A percentile compares a stretch with the other conserved stretches of the same genome.
Evolutionary conservation across 1,139 yeast genomes (phyloP).

Genomic region (Pneumocystis sp.): DNA sequence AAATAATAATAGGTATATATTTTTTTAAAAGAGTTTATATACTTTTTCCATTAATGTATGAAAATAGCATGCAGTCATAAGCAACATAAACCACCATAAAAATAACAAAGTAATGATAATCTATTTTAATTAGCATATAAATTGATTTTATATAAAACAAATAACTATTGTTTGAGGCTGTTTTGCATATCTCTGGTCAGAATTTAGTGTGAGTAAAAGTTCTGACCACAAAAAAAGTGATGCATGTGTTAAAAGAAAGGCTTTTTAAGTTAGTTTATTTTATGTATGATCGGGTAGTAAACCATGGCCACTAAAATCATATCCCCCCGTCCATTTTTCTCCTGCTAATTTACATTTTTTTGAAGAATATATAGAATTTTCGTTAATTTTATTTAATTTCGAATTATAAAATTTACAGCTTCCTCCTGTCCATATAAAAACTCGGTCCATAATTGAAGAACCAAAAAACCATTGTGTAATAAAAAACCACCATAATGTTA

Average conservation of each 20-base stretch:
- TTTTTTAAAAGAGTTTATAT: background rate
- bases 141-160: conserved; percentile 7
- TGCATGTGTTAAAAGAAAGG: conserved; percentile 51
- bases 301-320: conserved; percentile 92
- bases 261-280: background rate
- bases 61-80: conserved; percentile 72
- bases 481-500: conserved; percentile 68
- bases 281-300: conserved; percentile 19
- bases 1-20: background rate
- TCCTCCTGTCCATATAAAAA: conserved; percentile 75
- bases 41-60: conserved; percentile 66
- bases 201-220: conserved; percentile 28
- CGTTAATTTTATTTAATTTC: conserved; percentile 3
- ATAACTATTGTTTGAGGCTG: conserved; percentile 5
- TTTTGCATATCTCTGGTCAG: conserved; percentile 10
- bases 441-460: conserved; percentile 72
- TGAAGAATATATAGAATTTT: background rate
- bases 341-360: conserved; percentile 35
- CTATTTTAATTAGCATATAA: conserved; percentile 20
- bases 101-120: conserved; percentile 32
- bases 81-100: conserved; percentile 77
- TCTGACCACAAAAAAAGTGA: conserved; percentile 60
- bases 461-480: conserved; percentile 86
- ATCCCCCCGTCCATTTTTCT: conserved; percentile 84
- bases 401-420: conserved; percentile 32